Evolutionary conservation across 1,139 yeast species (phyloP).

Genomic region (Yamadazyma dendronema): DNA sequence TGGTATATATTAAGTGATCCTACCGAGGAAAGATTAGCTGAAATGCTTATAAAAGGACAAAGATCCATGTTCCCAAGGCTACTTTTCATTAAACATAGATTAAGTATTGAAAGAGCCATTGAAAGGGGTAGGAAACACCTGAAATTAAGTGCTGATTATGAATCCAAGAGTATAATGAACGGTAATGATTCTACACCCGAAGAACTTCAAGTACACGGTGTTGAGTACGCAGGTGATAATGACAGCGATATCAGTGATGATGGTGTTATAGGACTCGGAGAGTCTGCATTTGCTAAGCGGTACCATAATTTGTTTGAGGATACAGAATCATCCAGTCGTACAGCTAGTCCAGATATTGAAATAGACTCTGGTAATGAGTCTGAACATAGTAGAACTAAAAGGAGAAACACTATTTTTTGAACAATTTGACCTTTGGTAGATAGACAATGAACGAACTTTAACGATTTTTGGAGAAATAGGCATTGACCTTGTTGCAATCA

Average conservation of each 20-base stretch:
- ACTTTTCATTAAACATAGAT: conserved; percentile 60
- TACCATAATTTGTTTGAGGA: conserved; percentile 1
- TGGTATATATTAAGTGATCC: conserved; percentile 71
- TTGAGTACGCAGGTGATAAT: conserved; percentile 16
- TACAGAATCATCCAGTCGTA: conserved; percentile 10
- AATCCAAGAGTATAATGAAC: not conserved
- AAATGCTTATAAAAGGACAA: conserved; percentile 64
- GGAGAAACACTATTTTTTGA: conserved; percentile 6
- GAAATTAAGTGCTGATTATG: conserved; percentile 18
- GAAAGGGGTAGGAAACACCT: conserved; percentile 44
- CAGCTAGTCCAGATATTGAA: conserved; percentile 16
- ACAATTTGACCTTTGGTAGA: no score
- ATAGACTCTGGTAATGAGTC: conserved; percentile 6
- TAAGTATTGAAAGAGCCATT: conserved; percentile 63
- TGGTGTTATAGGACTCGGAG: conserved; percentile 10
- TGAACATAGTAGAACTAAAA: conserved; percentile 1
- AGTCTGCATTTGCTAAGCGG: conserved; percentile 12
- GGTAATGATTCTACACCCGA: conserved; percentile 1
- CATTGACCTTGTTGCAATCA: conserved; percentile 23
- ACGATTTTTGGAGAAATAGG: conserved; percentile 12
- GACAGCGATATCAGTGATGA: conserved; percentile 21
- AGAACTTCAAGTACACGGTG: conserved; percentile 6
- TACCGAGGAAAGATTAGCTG: conserved; percentile 50
- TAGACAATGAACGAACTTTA: no score
- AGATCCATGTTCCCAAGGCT: conserved; percentile 65